Conservation (phyloP, 2,329 filamentous ascomycete species). For the Pestalotiopsis sp. region DNA sequence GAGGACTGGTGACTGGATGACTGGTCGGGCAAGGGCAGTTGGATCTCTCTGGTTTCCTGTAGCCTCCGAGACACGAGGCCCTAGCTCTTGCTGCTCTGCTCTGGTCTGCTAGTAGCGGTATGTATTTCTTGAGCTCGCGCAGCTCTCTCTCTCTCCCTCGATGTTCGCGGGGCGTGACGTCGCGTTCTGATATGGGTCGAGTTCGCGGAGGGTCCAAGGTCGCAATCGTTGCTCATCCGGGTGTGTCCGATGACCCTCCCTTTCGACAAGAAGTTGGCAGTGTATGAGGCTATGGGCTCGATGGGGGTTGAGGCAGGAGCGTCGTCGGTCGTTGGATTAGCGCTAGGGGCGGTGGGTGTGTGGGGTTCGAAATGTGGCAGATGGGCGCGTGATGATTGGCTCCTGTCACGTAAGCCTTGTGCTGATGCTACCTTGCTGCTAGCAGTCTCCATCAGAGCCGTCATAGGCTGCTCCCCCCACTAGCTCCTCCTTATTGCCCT, state of each 20-base stretch:
- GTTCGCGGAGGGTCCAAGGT: constrained; percentile 9
- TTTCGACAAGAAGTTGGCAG: constrained; percentile 18
- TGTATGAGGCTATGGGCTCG: constrained; percentile 20
- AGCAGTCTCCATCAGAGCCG: neutral
- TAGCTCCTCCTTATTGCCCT: neutral
- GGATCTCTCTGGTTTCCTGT: neutral
- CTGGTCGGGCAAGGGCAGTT: neutral
- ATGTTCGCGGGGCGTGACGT: neutral
- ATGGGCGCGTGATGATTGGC: constrained; percentile 8
- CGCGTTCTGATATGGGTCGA: constrained; percentile 3
- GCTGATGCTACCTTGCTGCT: neutral
- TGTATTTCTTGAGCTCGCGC: neutral
- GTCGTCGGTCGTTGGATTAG: constrained; percentile 26
- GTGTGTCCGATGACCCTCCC: constrained; percentile 30
- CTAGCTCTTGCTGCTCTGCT: constrained; percentile 1
- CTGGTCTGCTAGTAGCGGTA: neutral
- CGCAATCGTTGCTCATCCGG: constrained; percentile 11
- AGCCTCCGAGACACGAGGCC: neutral
- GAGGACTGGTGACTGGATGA: neutral
- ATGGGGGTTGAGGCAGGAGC: constrained; percentile 22
- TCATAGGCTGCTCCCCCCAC: neutral
- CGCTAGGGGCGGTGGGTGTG: neutral
- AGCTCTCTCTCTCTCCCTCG: neutral
- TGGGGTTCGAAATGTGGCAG: constrained; percentile 7
- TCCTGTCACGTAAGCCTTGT: constrained; percentile 10